phyloP scores from a whole-genome alignment of 2,329 filamentous ascomycete species.

The Colletotrichum incanum region DNA sequence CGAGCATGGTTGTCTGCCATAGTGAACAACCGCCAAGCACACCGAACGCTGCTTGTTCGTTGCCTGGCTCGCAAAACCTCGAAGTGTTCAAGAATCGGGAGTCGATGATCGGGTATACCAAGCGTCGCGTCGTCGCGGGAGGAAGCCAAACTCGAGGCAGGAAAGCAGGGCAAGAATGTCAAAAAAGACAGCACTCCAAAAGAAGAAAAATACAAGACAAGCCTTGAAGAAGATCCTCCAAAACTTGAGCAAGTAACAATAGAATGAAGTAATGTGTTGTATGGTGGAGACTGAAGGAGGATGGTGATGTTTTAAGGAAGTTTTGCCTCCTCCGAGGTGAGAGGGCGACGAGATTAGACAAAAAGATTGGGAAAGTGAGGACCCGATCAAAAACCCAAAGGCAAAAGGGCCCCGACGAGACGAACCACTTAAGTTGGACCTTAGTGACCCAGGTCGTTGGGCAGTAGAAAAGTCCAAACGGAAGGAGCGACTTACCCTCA shows the following conservation, averaged over 20 bases:
- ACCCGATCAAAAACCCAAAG: neutral
- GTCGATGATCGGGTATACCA: neutral
- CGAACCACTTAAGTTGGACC: neutral
- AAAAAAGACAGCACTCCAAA: neutral
- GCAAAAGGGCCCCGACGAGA: neutral
- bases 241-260: neutral
- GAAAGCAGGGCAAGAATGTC: neutral
- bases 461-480: neutral
- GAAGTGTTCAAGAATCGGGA: neutral
- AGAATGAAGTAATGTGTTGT: neutral
- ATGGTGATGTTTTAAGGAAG: neutral
- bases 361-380: neutral
- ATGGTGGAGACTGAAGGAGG: neutral
- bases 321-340: neutral
- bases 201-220: neutral
- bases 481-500: constrained; percentile 1
- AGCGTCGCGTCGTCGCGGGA: neutral
- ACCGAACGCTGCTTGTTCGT: neutral
- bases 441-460: too few species aligned
- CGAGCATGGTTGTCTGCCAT: constrained; percentile 13
- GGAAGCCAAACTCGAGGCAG: neutral
- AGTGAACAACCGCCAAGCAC: neutral
- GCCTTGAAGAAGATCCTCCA: neutral
- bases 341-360: neutral
- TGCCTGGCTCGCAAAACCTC: neutral